phyloP scores from a whole-genome alignment of 345 rosid species.

The Schrenkiella parvula region DNA sequence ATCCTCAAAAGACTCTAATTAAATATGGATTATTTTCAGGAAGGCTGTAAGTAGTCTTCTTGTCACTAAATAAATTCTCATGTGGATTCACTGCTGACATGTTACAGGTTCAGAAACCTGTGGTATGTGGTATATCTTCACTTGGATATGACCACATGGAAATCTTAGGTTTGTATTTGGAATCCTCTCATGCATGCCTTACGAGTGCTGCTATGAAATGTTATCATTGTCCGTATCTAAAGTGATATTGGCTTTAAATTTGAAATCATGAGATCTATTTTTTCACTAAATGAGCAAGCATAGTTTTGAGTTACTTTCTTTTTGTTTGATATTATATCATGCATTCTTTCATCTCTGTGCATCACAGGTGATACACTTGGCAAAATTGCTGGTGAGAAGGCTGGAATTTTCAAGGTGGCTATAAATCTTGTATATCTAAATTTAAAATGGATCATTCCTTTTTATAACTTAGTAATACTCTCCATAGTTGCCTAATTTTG shows the following conservation, averaged over 20 bases:
- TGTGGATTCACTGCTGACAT: constrained; percentile 10
- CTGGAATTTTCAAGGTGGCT: constrained; percentile 94
- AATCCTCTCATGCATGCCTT: constrained; percentile 13
- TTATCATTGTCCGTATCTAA: neutral
- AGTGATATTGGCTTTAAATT: neutral
- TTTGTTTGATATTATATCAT: neutral
- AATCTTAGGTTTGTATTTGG: constrained; percentile 79
- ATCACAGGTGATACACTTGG: constrained; percentile 84
- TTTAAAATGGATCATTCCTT: neutral
- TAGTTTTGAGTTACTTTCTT: neutral
- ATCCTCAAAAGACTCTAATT: neutral
- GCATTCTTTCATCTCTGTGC: constrained; percentile 21
- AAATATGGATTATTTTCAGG: neutral
- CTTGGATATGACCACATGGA: constrained; percentile 99
- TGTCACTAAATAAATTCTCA: constrained; percentile 10
- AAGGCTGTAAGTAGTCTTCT: neutral
- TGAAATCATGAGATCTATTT: neutral
- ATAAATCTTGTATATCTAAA: constrained; percentile 1
- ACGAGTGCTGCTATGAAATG: neutral
- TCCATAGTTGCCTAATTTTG: constrained; percentile 10
- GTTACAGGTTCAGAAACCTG: constrained; percentile 75
- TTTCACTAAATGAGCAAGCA: neutral
- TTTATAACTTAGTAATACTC: neutral
- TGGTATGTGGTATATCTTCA: constrained; percentile 85
- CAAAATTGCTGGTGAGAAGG: constrained; percentile 95